These are phyloP conservation scores for Phytophthora uliginosa DNA, from an alignment of 352 stramenopile genomes.

Conservation along the genomic window DNA sequence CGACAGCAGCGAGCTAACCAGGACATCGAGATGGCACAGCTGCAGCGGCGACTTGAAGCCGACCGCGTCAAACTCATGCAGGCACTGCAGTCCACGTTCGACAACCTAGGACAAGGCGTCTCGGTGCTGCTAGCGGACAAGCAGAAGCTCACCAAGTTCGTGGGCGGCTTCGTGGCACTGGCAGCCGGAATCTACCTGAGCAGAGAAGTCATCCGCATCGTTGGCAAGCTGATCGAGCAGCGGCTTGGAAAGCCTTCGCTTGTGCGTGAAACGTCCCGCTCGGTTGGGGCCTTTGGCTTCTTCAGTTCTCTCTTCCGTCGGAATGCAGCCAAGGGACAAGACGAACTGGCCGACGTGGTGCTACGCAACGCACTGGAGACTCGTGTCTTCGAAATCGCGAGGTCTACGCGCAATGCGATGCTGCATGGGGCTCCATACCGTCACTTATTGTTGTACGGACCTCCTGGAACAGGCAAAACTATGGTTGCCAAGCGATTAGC, in stretches of 20 bases:
- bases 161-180: constrained; percentile 67
- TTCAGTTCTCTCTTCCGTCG: constrained; percentile 37
- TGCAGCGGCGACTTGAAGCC: constrained; percentile 67
- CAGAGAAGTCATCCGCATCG: constrained; percentile 66
- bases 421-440: constrained; percentile 78
- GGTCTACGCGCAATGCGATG: constrained; percentile 60
- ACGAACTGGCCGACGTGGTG: constrained; percentile 74
- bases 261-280: constrained; percentile 73
- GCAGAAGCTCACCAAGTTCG: constrained; percentile 64
- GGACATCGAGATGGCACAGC: constrained; percentile 78
- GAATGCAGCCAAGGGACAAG: constrained; percentile 31
- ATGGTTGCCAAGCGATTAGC: constrained; percentile 90
- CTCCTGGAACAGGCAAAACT: constrained; percentile 88
- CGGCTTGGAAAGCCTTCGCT: constrained; percentile 77
- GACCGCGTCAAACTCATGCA: constrained; percentile 75
- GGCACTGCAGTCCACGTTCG: constrained; percentile 72
- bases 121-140: constrained; percentile 66
- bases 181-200: constrained; percentile 72
- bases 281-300: constrained; percentile 58
- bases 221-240: constrained; percentile 71
- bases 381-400: constrained; percentile 69
- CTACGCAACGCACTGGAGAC: constrained; percentile 63
- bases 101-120: constrained; percentile 71
- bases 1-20: constrained; percentile 76
- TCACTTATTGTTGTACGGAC: constrained; percentile 61